Evolutionary conservation across 495 filamentous ascomycete species (phyloP).

Genomic region (Daldinia grandis): DNA sequence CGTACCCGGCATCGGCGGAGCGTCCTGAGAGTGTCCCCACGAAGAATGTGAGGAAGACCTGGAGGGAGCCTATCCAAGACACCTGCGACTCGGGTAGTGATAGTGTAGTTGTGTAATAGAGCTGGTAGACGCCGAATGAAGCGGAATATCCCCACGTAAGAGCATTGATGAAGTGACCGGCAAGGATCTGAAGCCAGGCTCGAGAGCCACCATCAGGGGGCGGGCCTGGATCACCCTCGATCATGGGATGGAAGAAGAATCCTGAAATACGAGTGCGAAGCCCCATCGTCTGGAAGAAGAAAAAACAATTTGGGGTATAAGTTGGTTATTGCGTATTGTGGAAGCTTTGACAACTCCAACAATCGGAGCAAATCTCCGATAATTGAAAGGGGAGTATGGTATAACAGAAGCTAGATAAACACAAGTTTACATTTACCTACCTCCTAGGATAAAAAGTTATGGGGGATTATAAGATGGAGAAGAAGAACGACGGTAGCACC

Average conservation of each 20-base stretch:
- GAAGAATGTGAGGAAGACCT: constrained; percentile 49
- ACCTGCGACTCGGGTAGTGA: constrained; percentile 2
- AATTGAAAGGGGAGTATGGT: not conserved
- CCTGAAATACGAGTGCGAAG: not conserved
- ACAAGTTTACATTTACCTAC: not conserved
- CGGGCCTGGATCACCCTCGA: not conserved
- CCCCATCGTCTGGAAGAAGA: not conserved
- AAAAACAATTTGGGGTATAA: not conserved
- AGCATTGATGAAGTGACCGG: not conserved
- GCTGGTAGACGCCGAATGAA: not conserved
- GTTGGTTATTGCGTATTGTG: not conserved
- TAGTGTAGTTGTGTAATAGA: not conserved
- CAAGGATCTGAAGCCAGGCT: constrained; percentile 3
- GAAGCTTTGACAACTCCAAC: not conserved
- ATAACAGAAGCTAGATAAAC: not conserved
- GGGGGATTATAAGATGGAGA: not conserved
- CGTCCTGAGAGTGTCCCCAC: constrained; percentile 52
- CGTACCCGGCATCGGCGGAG: constrained; percentile 65
- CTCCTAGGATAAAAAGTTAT: not conserved
- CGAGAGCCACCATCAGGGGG: not conserved
- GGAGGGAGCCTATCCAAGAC: constrained; percentile 55
- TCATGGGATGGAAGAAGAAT: not conserved
- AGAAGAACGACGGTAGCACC: not conserved
- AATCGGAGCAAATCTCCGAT: not conserved
- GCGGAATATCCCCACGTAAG: constrained; percentile 1